Evolutionary conservation across 2,329 filamentous ascomycete genomes (phyloP), one percentile per base, ranked within the genome.

Genomic region (Neofusicoccum umdonicola): DNA sequence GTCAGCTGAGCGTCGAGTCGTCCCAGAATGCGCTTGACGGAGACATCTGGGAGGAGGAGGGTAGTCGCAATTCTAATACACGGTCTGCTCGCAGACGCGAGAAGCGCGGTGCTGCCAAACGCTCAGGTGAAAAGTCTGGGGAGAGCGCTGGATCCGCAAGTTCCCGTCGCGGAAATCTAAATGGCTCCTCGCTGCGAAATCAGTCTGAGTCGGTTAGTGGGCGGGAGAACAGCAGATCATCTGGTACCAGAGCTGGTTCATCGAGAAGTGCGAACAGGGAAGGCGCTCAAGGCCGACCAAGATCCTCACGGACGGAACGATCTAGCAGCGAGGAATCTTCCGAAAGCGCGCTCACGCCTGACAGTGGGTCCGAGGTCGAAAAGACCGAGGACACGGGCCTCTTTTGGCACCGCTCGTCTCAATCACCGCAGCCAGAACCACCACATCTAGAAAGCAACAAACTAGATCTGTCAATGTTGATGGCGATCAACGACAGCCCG

Each of bases 41-140:
- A 17, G 81, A 83, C 62, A 76, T 83, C 22, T 83, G 81, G 81
- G 75, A 80, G 69, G 80, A 81, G 64, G 80, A 82, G 67, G 81
- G 80, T 15, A 81, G 79, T 12, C 42, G 62, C 4, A 22, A 34
- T 34, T 57, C 62, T n/a, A 12, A 57, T 12, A 58, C 51, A 3
- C 62, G 52, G 7, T 9, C 52, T 22, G 51, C 62, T 13, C 17
- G 45, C 19, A 47, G 62, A 50, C 51, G 51, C 8, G 17, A 45
- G n/a, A 39, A n/a, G 15, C 62, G 52, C 1, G 62, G 12, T 17
- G 35, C 41, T 15, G n/a, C 51, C 17, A 57, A 50, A 22, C 62
- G 44, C 44, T 35, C 42, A 3, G 62, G 27, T 4, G 51, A 64
- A 12, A 31, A 64, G 7, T 13, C 37, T 3, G 12, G 17, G 7